Evolutionary conservation across 257 asterid genomes (phyloP).

Genomic region (Solanum ossicruentum): DNA sequence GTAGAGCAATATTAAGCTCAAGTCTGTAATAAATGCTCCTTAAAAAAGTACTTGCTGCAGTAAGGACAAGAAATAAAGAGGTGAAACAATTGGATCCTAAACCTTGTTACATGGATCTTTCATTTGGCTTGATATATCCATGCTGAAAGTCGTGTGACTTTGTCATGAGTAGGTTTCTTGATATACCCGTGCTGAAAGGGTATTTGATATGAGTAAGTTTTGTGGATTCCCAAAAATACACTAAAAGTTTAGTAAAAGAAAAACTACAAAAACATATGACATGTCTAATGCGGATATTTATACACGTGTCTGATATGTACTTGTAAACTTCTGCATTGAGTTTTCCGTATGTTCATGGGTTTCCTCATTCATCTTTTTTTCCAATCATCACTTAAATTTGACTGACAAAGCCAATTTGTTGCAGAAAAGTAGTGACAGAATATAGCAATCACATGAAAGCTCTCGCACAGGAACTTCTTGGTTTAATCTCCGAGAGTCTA

Average conservation of each 20-base stretch:
- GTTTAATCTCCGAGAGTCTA: conserved; percentile 59
- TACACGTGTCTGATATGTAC: background rate
- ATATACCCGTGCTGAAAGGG: background rate
- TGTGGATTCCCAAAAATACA: background rate
- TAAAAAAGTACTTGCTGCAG: background rate
- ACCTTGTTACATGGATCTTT: background rate
- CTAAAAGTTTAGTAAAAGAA: background rate
- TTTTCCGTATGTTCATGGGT: background rate
- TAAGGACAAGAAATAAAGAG: background rate
- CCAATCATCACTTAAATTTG: background rate
- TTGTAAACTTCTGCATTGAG: background rate
- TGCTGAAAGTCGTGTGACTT: background rate
- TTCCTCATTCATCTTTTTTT: conserved; percentile 12
- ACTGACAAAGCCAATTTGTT: background rate
- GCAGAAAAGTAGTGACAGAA: conserved; percentile 49
- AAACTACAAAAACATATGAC: background rate
- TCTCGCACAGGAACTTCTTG: conserved; percentile 53
- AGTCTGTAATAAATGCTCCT: background rate
- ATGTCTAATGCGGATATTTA: background rate
- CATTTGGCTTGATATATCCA: background rate
- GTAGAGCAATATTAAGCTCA: background rate
- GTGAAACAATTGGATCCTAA: background rate
- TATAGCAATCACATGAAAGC: conserved; percentile 53
- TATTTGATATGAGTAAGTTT: background rate
- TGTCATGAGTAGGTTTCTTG: background rate